Evolutionary conservation across 2,329 filamentous ascomycete species (phyloP).

Genomic region (Fusarium pseudograminearum): DNA sequence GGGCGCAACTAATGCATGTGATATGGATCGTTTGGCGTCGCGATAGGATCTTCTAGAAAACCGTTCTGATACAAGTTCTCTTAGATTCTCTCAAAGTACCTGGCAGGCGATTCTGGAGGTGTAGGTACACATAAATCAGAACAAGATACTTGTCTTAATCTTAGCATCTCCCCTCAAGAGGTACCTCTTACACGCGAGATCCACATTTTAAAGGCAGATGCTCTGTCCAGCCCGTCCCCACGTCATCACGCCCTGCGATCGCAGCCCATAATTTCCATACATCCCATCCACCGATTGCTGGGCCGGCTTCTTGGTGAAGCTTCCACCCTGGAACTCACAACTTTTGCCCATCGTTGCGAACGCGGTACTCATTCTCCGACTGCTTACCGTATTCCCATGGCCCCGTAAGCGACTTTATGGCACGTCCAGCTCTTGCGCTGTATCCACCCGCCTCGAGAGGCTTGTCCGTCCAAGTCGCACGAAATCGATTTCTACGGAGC

Average conservation of each 20-base stretch:
- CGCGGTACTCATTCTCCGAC: background rate
- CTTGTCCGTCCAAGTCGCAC: slow-evolving; percentile 7
- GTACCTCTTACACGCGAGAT: background rate
- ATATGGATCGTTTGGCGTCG: slow-evolving; percentile 12
- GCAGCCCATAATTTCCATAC: slow-evolving; percentile 20
- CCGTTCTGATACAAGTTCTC: background rate
- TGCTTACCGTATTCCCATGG: slow-evolving; percentile 5
- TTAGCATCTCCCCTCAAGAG: background rate
- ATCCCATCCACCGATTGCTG: background rate
- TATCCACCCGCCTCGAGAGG: slow-evolving; percentile 33
- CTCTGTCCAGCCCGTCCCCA: slow-evolving; percentile 23
- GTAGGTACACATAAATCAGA: background rate
- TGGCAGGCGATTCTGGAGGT: too few relatives aligned
- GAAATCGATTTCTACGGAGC: slow-evolving; percentile 8
- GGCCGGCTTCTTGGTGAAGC: slow-evolving; percentile 4
- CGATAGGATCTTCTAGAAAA: slow-evolving; percentile 23
- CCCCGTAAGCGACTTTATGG: slow-evolving; percentile 34
- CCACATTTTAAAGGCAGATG: slow-evolving; percentile 38
- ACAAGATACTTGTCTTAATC: slow-evolving; percentile 7
- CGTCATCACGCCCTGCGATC: slow-evolving; percentile 37
- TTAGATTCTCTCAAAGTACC: background rate
- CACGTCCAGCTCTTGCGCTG: slow-evolving; percentile 26
- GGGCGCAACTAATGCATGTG: slow-evolving; percentile 26
- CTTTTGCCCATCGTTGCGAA: background rate
- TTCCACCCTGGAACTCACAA: background rate